These are phyloP conservation scores for Fusarium sp. DNA, from an alignment of 2,329 filamentous ascomycete species.

Conservation along the genomic window DNA sequence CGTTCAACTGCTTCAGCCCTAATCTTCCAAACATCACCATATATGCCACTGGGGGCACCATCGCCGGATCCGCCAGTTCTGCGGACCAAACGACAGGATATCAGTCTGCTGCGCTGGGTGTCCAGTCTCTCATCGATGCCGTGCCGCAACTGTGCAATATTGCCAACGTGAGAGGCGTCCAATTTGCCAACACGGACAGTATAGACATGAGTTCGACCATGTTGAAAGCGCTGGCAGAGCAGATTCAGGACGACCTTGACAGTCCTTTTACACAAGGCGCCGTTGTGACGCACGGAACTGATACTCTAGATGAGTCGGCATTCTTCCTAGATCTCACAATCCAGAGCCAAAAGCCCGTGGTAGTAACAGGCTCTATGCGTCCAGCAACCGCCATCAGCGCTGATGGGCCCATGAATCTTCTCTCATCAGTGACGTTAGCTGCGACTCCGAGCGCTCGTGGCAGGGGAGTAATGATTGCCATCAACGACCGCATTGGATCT, in stretches of 20 bases:
- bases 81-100: slow-evolving; percentile 62
- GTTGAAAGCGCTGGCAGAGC: slow-evolving; percentile 61
- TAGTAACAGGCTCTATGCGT: slow-evolving; percentile 72
- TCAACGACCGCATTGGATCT: slow-evolving; percentile 71
- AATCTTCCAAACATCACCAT: slow-evolving; percentile 67
- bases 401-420: slow-evolving; percentile 73
- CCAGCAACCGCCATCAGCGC: slow-evolving; percentile 72
- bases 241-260: slow-evolving; percentile 63
- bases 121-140: slow-evolving; percentile 64
- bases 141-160: slow-evolving; percentile 67
- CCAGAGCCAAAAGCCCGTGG: slow-evolving; percentile 68
- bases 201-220: slow-evolving; percentile 62
- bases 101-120: slow-evolving; percentile 58
- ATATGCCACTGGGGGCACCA: slow-evolving; percentile 70
- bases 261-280: slow-evolving; percentile 59
- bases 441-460: slow-evolving; percentile 58
- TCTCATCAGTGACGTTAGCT: slow-evolving; percentile 70
- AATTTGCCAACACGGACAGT: slow-evolving; percentile 64
- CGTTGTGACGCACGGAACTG: slow-evolving; percentile 74
- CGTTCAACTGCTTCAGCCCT: slow-evolving; percentile 46
- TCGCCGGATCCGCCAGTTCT: slow-evolving; percentile 64
- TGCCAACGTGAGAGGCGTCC: slow-evolving; percentile 66
- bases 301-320: slow-evolving; percentile 73
- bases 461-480: slow-evolving; percentile 69
- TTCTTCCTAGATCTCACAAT: slow-evolving; percentile 72